A percentile compares a stretch with the other conserved stretches of the same genome.
Conservation (phyloP, 768 basidiomycete species). For the Termitomyces sp. region DNA sequence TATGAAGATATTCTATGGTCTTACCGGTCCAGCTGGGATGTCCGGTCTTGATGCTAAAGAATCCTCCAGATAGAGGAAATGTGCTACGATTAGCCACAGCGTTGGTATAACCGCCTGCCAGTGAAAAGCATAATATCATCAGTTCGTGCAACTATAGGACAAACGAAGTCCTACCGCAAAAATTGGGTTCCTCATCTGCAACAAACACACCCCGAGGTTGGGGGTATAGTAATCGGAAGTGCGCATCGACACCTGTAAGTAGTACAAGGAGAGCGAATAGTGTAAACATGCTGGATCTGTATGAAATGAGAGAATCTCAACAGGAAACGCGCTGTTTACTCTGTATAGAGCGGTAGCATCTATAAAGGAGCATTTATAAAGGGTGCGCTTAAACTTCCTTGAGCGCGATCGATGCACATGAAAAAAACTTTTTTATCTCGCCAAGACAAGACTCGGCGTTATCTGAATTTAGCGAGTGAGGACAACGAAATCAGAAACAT, state of each 20-base stretch:
- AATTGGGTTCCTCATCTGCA: conserved; percentile 44
- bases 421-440: conserved; percentile 2
- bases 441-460: background rate
- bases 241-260: conserved; percentile 47
- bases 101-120: conserved; percentile 53
- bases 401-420: background rate
- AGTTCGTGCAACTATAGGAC: background rate
- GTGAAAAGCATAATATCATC: background rate
- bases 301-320: background rate
- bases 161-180: conserved; percentile 49
- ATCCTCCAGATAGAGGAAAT: conserved; percentile 61
- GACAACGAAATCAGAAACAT: conserved; percentile 1
- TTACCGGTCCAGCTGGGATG: conserved; percentile 52
- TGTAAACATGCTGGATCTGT: background rate
- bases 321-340: background rate
- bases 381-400: background rate
- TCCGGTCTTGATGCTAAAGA: conserved; percentile 54
- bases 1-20: conserved; percentile 4
- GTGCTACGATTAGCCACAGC: conserved; percentile 50
- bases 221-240: conserved; percentile 74
- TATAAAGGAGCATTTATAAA: background rate
- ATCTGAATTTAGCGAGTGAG: background rate
- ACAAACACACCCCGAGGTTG: conserved; percentile 63
- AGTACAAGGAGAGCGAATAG: conserved; percentile 9
- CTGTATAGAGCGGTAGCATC: background rate